Base-by-base conservation (phyloP, 768 basidiomycete genomes). In the Tricholomella constricta region DNA sequence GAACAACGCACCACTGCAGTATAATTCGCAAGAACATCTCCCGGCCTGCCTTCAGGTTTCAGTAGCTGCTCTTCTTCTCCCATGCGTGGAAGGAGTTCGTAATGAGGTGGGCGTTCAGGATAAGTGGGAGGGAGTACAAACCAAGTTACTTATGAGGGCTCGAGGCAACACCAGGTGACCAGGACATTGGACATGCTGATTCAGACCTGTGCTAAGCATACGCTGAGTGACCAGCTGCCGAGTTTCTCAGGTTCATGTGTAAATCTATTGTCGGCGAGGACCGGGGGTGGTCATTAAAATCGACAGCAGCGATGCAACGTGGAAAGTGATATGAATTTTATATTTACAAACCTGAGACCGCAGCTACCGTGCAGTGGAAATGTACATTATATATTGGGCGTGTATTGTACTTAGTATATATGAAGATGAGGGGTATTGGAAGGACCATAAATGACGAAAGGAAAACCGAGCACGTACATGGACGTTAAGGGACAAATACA, bases 21-120 rank as follows among this genome's bases (percentile, higher is more conserved):
- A 49, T 67, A 62, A n/a, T 60, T 59, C 2, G 75, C 76, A 23
- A 67, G 14, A 2, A 29, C 20, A 50, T 83, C 81, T 0, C 77
- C 73, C 20, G 46, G 23, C 20, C 81, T 74, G 0, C 64, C 66
- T 56, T 82, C 78, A 22, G 55, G 26, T 43, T 61, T 58, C 44
- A 72, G 65, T 57, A 59, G 62, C 64, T 53, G 71, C 64, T 54
- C 75, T 60, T 64, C 69, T 69, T 55, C 57, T 19, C 60, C 58
- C 61, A 62, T 64, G 10, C 61, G 60, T 17, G 66, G 63, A 15
- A 68, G 55, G 14, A 70, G 58, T 48, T 69, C 67, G 57, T 67
- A 65, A 46, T 65, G 63, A 25, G 35, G 62, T 54, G 19, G 51
- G 36, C 25, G 52, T 31, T 48, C 51, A 54, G 50, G 37, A 27